These are phyloP conservation scores for Raffaelea albimanens DNA, from an alignment of 2,329 filamentous ascomycete genomes.

Conservation along the genomic window DNA sequence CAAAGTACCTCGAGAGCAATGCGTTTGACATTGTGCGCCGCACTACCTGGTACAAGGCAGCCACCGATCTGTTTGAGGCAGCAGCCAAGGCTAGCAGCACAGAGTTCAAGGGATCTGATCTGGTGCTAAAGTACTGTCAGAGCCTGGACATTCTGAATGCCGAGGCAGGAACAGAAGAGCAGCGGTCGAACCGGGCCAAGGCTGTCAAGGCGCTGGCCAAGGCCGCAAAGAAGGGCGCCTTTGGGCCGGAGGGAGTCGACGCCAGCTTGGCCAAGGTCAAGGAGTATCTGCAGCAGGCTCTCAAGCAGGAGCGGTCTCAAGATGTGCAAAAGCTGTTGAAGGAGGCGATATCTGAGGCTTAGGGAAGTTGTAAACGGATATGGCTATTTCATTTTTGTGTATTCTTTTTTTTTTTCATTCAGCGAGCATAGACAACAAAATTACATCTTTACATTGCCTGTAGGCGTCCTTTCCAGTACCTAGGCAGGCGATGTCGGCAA, in stretches of 20 bases:
- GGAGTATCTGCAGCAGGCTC: slow-evolving; percentile 34
- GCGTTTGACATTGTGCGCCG: slow-evolving; percentile 35
- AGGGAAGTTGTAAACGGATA: not conserved
- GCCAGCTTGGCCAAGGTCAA: slow-evolving; percentile 28
- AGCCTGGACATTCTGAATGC: slow-evolving; percentile 36
- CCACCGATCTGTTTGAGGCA: slow-evolving; percentile 36
- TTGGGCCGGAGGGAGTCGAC: slow-evolving; percentile 22
- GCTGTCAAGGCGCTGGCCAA: slow-evolving; percentile 32
- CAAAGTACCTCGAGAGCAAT: slow-evolving; percentile 27
- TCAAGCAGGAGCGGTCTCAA: slow-evolving; percentile 20
- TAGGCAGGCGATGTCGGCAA: too few species aligned
- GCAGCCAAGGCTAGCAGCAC: slow-evolving; percentile 18
- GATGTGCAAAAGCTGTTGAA: slow-evolving; percentile 23
- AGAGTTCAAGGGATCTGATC: not conserved
- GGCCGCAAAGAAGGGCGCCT: slow-evolving; percentile 31
- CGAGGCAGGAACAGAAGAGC: slow-evolving; percentile 40
- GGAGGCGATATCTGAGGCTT: slow-evolving; percentile 10
- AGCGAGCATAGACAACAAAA: too few species aligned
- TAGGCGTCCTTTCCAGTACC: too few species aligned
- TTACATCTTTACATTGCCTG: too few species aligned
- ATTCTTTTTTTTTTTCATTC: too few species aligned
- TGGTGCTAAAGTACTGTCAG: slow-evolving; percentile 29
- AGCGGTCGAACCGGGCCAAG: slow-evolving; percentile 37
- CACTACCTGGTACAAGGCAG: slow-evolving; percentile 42
- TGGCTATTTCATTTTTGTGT: too few species aligned